phyloP scores from a whole-genome alignment of 768 basidiomycete species.

The Lepiota brunneoincarnata region DNA sequence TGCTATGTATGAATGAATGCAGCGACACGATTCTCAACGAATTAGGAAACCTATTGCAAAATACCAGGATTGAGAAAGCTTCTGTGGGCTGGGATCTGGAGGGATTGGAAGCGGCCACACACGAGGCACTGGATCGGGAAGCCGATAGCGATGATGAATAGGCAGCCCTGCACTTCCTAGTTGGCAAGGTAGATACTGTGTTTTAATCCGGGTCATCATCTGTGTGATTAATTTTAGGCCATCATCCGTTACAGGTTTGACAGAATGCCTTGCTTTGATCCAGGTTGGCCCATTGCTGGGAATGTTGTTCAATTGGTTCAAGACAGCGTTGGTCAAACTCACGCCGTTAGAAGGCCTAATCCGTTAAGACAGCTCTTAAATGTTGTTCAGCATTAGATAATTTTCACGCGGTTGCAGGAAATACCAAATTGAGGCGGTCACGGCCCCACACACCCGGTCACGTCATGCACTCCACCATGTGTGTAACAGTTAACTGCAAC shows the following conservation, averaged over 20 bases:
- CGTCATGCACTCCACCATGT: too few relatives aligned
- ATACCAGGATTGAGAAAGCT: conserved; percentile 45
- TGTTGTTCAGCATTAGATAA: too few relatives aligned
- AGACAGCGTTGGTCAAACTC: too few relatives aligned
- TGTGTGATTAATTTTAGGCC: too few relatives aligned
- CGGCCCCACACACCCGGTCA: neutral
- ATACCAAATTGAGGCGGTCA: too few relatives aligned
- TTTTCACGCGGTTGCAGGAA: too few relatives aligned
- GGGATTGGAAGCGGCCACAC: conserved; percentile 57
- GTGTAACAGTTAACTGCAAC: too few relatives aligned
- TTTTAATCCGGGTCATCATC: neutral
- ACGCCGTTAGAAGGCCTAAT: too few relatives aligned
- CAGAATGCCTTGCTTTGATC: neutral
- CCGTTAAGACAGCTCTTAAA: too few relatives aligned
- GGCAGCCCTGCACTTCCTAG: neutral
- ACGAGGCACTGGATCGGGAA: conserved; percentile 31
- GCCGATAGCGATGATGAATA: conserved; percentile 74
- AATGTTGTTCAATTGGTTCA: neutral
- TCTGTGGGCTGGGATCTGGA: conserved; percentile 71
- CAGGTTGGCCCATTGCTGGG: neutral
- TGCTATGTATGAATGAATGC: conserved; percentile 23
- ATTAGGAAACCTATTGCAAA: conserved; percentile 42
- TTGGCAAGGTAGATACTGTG: neutral
- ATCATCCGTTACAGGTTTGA: neutral
- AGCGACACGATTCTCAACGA: conserved; percentile 57